Conservation (phyloP, 805 yeast species). For the Pichia sporocuriosa region DNA sequence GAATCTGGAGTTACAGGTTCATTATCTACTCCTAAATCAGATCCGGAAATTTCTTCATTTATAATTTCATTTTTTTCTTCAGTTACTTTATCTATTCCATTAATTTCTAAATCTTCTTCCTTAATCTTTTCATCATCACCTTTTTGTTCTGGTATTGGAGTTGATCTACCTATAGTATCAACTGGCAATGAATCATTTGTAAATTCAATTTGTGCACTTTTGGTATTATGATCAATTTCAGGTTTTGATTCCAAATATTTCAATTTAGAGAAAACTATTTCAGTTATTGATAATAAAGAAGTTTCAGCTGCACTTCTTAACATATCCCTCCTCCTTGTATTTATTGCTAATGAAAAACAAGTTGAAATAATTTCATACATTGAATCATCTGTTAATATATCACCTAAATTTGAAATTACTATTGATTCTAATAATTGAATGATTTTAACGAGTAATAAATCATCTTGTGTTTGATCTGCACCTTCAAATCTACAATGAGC, state of each 20-base stretch:
- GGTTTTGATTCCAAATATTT: constrained; percentile 38
- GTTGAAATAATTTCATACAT: constrained; percentile 88
- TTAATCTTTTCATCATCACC: constrained; percentile 1
- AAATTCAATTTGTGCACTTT: constrained; percentile 21
- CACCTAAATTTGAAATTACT: constrained; percentile 57
- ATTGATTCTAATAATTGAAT: constrained; percentile 65
- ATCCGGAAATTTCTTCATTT: neutral
- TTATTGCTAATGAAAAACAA: constrained; percentile 85
- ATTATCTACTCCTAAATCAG: constrained; percentile 3
- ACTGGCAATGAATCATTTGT: constrained; percentile 38
- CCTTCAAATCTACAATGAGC: constrained; percentile 96
- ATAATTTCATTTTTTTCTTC: neutral
- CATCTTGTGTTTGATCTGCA: constrained; percentile 86
- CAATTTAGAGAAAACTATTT: constrained; percentile 58
- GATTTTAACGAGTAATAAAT: constrained; percentile 80
- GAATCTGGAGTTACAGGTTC: constrained; percentile 5
- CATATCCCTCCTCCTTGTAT: constrained; percentile 84
- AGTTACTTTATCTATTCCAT: neutral
- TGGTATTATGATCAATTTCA: constrained; percentile 26
- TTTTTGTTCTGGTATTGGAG: constrained; percentile 13
- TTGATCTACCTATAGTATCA: constrained; percentile 49
- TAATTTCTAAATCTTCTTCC: neutral
- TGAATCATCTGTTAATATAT: constrained; percentile 68
- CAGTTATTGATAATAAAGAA: constrained; percentile 64
- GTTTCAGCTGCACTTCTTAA: constrained; percentile 84